Evolutionary conservation across 2,329 filamentous ascomycete genomes (phyloP).

Genomic region (Microthyrium microscopicum): DNA sequence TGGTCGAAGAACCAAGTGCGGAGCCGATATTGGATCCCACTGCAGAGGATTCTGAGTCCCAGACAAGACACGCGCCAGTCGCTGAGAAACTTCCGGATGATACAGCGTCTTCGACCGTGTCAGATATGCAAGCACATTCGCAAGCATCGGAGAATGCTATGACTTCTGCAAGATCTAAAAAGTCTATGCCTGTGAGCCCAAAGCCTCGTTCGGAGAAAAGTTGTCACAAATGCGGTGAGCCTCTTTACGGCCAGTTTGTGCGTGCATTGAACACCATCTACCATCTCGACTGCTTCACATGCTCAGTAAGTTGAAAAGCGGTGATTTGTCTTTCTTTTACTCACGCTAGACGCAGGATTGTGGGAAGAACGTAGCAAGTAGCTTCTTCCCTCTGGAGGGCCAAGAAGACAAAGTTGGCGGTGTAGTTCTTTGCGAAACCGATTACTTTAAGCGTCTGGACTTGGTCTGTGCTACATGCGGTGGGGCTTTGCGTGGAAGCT

Average conservation of each 20-base stretch:
- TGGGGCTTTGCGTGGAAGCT: constrained; percentile 83
- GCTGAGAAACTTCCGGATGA: too few species aligned
- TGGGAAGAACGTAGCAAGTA: constrained; percentile 89
- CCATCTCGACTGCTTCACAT: constrained; percentile 96
- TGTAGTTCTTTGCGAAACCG: constrained; percentile 90
- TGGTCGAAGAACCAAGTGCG: too few species aligned
- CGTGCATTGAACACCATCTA: constrained; percentile 85
- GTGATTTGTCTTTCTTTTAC: constrained; percentile 2
- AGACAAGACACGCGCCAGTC: too few species aligned
- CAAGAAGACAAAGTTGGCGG: constrained; percentile 80
- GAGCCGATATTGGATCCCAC: too few species aligned
- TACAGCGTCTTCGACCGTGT: too few species aligned
- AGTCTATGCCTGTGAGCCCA: too few species aligned
- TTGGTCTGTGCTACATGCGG: constrained; percentile 85
- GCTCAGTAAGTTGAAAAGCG: constrained; percentile 50
- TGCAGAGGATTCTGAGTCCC: too few species aligned
- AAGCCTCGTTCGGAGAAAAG: too few species aligned
- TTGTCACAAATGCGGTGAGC: constrained; percentile 77
- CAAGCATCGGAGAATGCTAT: too few species aligned
- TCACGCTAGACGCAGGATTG: constrained; percentile 82
- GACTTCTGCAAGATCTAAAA: too few species aligned
- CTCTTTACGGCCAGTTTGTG: constrained; percentile 88
- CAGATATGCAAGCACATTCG: too few species aligned
- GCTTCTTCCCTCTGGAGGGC: constrained; percentile 92
- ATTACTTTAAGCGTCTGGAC: constrained; percentile 88